These are phyloP conservation scores for Cyclotella cryptica DNA, from an alignment of 108 stramenopile species.

Conservation along the genomic window DNA sequence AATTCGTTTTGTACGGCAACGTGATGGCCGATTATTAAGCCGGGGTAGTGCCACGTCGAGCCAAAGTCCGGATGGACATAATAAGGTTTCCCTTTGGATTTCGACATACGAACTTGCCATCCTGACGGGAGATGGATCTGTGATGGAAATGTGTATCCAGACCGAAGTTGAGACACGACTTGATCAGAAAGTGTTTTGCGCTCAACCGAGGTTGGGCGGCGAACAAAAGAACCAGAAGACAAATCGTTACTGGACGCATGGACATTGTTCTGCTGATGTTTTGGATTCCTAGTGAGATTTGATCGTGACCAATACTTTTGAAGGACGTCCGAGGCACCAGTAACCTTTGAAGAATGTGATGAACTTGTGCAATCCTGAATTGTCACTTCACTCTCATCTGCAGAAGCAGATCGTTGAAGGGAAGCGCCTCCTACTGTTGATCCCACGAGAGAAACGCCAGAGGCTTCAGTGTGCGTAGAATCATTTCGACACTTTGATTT, in stretches of 20 bases:
- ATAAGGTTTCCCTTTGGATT: slow-evolving; percentile 64
- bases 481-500: not conserved
- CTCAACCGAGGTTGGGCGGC: slow-evolving; percentile 4
- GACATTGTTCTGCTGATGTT: not conserved
- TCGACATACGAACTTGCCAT: slow-evolving; percentile 71
- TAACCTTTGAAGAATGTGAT: slow-evolving; percentile 18
- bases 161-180: not conserved
- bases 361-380: slow-evolving; percentile 7
- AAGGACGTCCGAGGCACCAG: slow-evolving; percentile 5
- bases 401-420: slow-evolving; percentile 36
- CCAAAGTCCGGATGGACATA: slow-evolving; percentile 81
- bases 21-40: slow-evolving; percentile 37
- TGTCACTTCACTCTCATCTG: slow-evolving; percentile 49
- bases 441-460: slow-evolving; percentile 31
- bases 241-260: slow-evolving; percentile 1
- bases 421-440: slow-evolving; percentile 40
- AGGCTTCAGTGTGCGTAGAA: slow-evolving; percentile 11
- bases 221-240: slow-evolving; percentile 1
- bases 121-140: slow-evolving; percentile 71
- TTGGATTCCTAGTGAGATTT: not conserved
- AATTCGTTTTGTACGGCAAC: slow-evolving; percentile 16
- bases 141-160: slow-evolving; percentile 2
- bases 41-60: slow-evolving; percentile 77
- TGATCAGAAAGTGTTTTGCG: not conserved
- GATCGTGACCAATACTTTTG: not conserved